Percentiles rank a stretch among this genome's conserved stretches.
Conservation (phyloP, 768 basidiomycete genomes). For the Myochromella boudieri region DNA sequence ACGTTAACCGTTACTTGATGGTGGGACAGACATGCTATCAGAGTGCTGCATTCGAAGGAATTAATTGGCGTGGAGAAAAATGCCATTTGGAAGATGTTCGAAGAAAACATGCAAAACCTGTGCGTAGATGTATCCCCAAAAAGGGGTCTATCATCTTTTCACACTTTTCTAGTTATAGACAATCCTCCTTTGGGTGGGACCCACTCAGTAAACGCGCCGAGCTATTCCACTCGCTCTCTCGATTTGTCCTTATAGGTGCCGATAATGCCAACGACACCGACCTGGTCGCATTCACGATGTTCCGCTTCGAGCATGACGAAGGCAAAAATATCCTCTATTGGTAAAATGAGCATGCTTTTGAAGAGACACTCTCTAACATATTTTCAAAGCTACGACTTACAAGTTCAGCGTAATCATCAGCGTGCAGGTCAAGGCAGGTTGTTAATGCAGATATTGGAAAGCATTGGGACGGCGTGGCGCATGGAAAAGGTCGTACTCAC, state of each 20-base stretch:
- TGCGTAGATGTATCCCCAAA: too few species aligned
- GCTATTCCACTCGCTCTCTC: slow-evolving; percentile 57
- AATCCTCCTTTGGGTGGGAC: slow-evolving; percentile 69
- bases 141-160: too few species aligned
- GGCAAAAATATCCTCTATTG: slow-evolving; percentile 67
- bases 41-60: slow-evolving; percentile 25
- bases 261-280: slow-evolving; percentile 18
- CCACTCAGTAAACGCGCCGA: slow-evolving; percentile 55
- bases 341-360: slow-evolving; percentile 32
- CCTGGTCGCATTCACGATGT: slow-evolving; percentile 49
- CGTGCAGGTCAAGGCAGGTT: slow-evolving; percentile 59
- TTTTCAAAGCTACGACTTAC: slow-evolving; percentile 70
- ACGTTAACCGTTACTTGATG: background rate
- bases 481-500: slow-evolving; percentile 80
- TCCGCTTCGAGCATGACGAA: slow-evolving; percentile 75
- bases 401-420: slow-evolving; percentile 45
- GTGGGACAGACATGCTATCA: slow-evolving; percentile 14
- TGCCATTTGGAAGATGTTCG: slow-evolving; percentile 53
- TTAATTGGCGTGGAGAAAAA: slow-evolving; percentile 35
- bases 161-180: slow-evolving; percentile 39
- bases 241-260: slow-evolving; percentile 63
- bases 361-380: background rate
- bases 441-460: slow-evolving; percentile 48
- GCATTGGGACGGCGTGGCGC: slow-evolving; percentile 47
- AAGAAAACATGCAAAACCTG: slow-evolving; percentile 58